Evolutionary conservation across 257 asterid species (phyloP), one percentile per base, ranked within the genome.

Genomic region (Cynanchum wilfordii): DNA sequence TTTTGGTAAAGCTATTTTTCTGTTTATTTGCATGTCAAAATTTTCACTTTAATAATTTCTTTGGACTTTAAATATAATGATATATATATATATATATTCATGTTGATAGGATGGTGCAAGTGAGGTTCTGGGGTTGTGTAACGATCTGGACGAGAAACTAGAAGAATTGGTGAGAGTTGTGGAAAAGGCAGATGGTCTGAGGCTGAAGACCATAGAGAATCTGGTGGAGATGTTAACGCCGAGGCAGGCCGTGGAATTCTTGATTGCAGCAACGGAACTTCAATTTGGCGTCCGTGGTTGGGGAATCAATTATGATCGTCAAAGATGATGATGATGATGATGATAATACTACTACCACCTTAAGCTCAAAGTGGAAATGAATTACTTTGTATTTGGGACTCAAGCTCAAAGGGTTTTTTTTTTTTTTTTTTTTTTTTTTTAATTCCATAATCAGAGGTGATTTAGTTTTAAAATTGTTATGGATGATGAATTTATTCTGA

Each of bases 191-290:
- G 96, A 92, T 44, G 77, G 50, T 69, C 81, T 92, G 71, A 82
- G 97, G 75, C 77, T 89, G 82, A 80, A 77, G 79, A 92, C 97
- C 1, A 71, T 88, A 4, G 75, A 71, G 58, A 80, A 72, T 50
- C 40, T 92, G 80, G 91, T 89, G 77, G 89, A 90, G 67, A 66
- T 92, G 70, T 78, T 92, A 55, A 84, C 92, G 42, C 87, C 91
- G 27, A 84, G 76, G 65, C 98, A 90, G 79, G 89, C 88, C 50
- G 93, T 82, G 64, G 90, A 92, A 87, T 89, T 89, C 83, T 63
- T 92, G 75, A 79, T 89, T 13, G 92, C 95, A 0, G 93, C 90
- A 12, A 88, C 89, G 1, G 91, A 89, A 59, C 80, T 93, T 12
- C 93, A 85, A 13, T 83, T 85, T 20, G 98, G 97, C 3, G 76